Conservation (phyloP, 2,329 filamentous ascomycete species). For the Diaporthe longicolla region DNA sequence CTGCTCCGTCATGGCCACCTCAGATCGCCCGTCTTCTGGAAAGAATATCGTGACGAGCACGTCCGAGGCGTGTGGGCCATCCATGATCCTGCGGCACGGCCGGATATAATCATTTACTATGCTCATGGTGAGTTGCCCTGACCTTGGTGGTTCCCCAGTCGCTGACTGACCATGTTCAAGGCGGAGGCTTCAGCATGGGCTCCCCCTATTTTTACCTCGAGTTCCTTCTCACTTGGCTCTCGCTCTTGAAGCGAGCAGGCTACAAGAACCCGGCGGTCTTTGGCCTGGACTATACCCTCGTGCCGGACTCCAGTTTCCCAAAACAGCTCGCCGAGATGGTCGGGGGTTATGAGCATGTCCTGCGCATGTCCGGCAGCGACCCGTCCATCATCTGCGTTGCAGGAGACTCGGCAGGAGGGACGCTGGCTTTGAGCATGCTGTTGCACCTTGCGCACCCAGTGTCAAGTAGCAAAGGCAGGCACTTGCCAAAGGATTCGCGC, state of each 20-base stretch:
- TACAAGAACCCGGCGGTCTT: constrained; percentile 85
- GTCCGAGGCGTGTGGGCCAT: constrained; percentile 80
- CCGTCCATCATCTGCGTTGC: constrained; percentile 77
- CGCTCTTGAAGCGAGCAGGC: constrained; percentile 73
- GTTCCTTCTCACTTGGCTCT: constrained; percentile 81
- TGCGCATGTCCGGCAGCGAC: constrained; percentile 67
- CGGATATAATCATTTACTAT: constrained; percentile 87
- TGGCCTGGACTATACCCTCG: constrained; percentile 84
- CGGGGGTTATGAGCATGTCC: constrained; percentile 78
- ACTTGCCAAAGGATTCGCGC: constrained; percentile 47
- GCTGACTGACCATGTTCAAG: constrained; percentile 53
- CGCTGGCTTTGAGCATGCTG: constrained; percentile 79
- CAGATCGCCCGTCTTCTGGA: constrained; percentile 74
- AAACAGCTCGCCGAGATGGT: constrained; percentile 79
- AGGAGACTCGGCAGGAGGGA: constrained; percentile 86
- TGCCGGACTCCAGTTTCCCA: constrained; percentile 81
- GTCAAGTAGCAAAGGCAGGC: constrained; percentile 21
- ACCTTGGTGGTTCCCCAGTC: no score
- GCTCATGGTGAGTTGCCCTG: constrained; percentile 72
- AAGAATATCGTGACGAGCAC: constrained; percentile 64
- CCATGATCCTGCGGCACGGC: constrained; percentile 69
- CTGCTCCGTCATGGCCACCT: constrained; percentile 80
- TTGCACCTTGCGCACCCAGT: constrained; percentile 69
- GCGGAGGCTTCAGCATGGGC: constrained; percentile 88
- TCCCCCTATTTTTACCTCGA: constrained; percentile 88